Conservation (phyloP, 371 early-diverging fungal species). For the Rhizopus microsporus region DNA sequence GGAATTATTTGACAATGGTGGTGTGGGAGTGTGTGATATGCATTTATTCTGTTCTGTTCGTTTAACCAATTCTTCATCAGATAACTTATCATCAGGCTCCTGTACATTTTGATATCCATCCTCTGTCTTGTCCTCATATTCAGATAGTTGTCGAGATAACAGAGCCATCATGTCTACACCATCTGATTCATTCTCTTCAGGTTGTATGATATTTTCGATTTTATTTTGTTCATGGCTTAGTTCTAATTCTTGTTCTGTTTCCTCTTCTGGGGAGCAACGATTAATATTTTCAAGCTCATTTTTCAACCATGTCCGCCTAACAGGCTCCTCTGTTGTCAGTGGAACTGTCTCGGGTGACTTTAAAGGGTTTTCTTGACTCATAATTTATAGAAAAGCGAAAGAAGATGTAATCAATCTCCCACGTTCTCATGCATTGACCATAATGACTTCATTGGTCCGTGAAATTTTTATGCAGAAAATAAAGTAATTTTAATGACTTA, state of each 20-base stretch:
- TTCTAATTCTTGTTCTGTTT: not conserved
- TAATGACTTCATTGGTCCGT: no score
- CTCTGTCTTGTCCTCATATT: conserved; percentile 10
- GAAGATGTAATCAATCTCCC: no score
- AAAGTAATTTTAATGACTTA: no score
- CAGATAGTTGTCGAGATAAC: conserved; percentile 16
- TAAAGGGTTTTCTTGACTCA: no score
- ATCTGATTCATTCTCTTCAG: not conserved
- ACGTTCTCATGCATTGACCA: no score
- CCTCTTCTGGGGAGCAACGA: not conserved
- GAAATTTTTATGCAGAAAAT: no score
- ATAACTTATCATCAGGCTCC: conserved; percentile 13
- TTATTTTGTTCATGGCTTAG: conserved; percentile 15
- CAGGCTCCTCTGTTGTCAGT: conserved; percentile 36
- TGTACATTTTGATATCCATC: conserved; percentile 9
- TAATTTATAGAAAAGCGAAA: no score
- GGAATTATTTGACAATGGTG: not conserved
- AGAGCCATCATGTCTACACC: conserved; percentile 15
- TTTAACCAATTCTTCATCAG: conserved; percentile 18
- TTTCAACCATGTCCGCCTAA: conserved; percentile 23
- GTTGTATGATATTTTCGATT: conserved; percentile 7
- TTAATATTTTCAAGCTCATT: conserved; percentile 24
- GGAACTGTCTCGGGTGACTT: conserved; percentile 12
- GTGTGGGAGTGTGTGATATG: conserved; percentile 25
- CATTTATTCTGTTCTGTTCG: conserved; percentile 36